Base-by-base conservation (phyloP, 305 asterid species). In the Fraxinus dipetala region DNA sequence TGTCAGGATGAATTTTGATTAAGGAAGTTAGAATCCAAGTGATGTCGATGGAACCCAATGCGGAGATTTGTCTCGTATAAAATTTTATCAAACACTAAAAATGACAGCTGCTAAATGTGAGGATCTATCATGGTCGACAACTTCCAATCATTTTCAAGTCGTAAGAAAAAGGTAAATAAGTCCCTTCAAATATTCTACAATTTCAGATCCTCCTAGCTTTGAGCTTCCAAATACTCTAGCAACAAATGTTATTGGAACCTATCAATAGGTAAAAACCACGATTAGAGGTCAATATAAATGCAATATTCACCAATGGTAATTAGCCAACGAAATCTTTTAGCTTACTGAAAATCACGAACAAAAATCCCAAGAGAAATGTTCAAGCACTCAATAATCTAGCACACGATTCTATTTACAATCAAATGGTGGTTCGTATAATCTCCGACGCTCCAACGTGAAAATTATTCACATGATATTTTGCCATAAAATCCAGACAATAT, bases 191-290 rank as follows among this genome's bases (percentile, higher is more conserved):
- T 94, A 96, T 86, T 96, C 98, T 2, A 96, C 97, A 76, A 96
- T 96, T 86, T 96, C 98, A 45, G 98, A 96, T 84, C 99, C 98
- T 81, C 98, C 99, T 77, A 96, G 85, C 89, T 96, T 96, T 18
- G 99, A 96, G 86, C 92, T 96, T 84, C 98, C 99, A 83, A 88
- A 94, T 30, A 96, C 98, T 90, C 98, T 87, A 88, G 94, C 99
- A 2, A 96, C 98, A 79, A 96, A 94, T 31, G 98, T 94, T 84
- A 93, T 93, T 13, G 98, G 98, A 77, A 94, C 98, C 98, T 96
- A 79, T 11, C 74, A 56, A 83, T 77, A 79, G 6, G 14, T 28
- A 24, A 9, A 73, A 79, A 40, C 20, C 2, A 76, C 6, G 6
- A 76, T 80, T 11, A 81, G 16, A 36, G 34, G 45, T 36, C 63